These are phyloP conservation scores for Colletotrichum costaricense DNA, from an alignment of 2,329 filamentous ascomycete genomes.

Conservation along the genomic window DNA sequence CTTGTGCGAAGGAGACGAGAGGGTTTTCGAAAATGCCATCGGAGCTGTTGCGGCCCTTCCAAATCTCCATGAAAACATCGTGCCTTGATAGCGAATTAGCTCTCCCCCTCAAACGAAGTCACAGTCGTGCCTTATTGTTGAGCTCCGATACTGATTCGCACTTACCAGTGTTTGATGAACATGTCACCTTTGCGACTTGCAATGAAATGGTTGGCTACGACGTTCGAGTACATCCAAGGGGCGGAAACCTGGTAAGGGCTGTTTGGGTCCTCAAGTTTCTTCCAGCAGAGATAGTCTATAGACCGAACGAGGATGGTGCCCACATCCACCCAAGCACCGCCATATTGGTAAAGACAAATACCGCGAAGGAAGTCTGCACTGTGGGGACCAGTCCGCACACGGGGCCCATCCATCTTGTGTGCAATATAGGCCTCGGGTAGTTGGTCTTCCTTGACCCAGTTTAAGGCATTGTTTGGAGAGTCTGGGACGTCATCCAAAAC, in stretches of 20 bases:
- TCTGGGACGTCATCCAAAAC: slow-evolving; percentile 49
- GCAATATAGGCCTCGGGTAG: slow-evolving; percentile 38
- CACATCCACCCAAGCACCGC: slow-evolving; percentile 54
- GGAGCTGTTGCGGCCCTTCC: slow-evolving; percentile 41
- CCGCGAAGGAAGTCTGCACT: slow-evolving; percentile 55
- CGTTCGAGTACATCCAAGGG: slow-evolving; percentile 40
- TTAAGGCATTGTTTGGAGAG: slow-evolving; percentile 51
- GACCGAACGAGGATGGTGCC: slow-evolving; percentile 50
- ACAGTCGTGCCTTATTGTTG: too few species aligned
- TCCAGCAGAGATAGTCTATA: slow-evolving; percentile 53
- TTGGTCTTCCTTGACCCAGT: slow-evolving; percentile 43
- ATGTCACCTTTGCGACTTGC: slow-evolving; percentile 50
- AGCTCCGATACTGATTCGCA: slow-evolving; percentile 13
- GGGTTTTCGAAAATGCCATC: slow-evolving; percentile 42
- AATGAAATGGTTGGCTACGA: slow-evolving; percentile 45
- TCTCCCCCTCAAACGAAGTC: too few species aligned
- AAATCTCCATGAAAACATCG: slow-evolving; percentile 45
- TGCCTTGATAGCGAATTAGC: slow-evolving; percentile 42
- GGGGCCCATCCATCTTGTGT: slow-evolving; percentile 53
- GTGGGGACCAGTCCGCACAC: slow-evolving; percentile 48
- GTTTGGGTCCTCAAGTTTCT: slow-evolving; percentile 46
- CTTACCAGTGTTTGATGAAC: slow-evolving; percentile 50
- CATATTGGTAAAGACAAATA: slow-evolving; percentile 50
- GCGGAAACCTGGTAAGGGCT: slow-evolving; percentile 46
- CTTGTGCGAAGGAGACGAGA: slow-evolving; percentile 42